These are phyloP conservation scores for Lactifluus volemus DNA, from an alignment of 768 basidiomycete species.

Conservation along the genomic window DNA sequence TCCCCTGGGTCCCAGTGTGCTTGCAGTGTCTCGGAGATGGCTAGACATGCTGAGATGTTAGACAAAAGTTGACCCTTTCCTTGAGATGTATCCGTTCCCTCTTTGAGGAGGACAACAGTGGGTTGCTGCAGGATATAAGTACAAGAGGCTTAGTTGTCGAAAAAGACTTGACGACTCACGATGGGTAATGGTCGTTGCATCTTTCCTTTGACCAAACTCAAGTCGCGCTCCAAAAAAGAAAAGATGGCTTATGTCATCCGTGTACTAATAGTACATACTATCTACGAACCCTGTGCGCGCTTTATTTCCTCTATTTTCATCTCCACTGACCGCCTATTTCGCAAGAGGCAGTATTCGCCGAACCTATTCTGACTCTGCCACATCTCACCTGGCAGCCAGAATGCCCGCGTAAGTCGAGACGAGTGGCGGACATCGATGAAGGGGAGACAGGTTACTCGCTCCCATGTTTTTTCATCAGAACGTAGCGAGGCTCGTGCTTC, in stretches of 20 bases:
- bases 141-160: not conserved
- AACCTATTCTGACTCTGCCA: slow-evolving; percentile 68
- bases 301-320: slow-evolving; percentile 21
- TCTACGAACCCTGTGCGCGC: not conserved
- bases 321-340: slow-evolving; percentile 39
- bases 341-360: slow-evolving; percentile 88
- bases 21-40: slow-evolving; percentile 86
- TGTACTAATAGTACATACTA: too few relatives aligned
- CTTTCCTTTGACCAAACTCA: slow-evolving; percentile 27
- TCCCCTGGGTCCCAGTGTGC: slow-evolving; percentile 93
- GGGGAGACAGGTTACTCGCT: slow-evolving; percentile 66
- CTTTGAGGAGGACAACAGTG: slow-evolving; percentile 90
- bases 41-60: slow-evolving; percentile 94
- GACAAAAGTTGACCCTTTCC: slow-evolving; percentile 87
- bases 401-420: slow-evolving; percentile 55
- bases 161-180: slow-evolving; percentile 6
- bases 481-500: slow-evolving; percentile 71
- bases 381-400: slow-evolving; percentile 68
- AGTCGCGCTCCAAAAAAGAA: not conserved
- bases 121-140: slow-evolving; percentile 62
- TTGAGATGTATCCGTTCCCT: slow-evolving; percentile 95
- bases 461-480: slow-evolving; percentile 62
- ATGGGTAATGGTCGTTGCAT: slow-evolving; percentile 63
- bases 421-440: slow-evolving; percentile 83
- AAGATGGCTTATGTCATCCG: slow-evolving; percentile 14